Evolutionary conservation across 2,329 filamentous ascomycete species (phyloP).

Genomic region (Xylariaceae sp.): DNA sequence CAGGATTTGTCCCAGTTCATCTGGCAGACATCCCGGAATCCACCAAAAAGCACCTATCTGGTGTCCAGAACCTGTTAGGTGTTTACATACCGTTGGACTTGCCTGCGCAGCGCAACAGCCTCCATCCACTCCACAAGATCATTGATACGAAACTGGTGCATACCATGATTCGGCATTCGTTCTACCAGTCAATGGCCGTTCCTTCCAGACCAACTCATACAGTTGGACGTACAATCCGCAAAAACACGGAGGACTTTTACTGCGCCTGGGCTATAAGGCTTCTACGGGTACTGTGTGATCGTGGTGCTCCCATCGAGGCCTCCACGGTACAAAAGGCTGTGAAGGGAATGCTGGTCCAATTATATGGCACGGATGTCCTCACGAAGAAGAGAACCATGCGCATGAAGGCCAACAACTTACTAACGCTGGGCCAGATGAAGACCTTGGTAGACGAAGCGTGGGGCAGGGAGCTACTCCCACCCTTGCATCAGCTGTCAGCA

Average conservation of each 20-base stretch:
- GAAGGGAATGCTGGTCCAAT: conserved; percentile 25
- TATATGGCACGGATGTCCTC: conserved; percentile 27
- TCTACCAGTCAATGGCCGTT: conserved; percentile 31
- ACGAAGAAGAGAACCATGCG: conserved; percentile 14
- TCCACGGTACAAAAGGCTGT: conserved; percentile 22
- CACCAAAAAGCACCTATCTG: conserved; percentile 27
- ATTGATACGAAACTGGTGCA: conserved; percentile 38
- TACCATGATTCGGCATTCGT: conserved; percentile 41
- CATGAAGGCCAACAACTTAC: conserved; percentile 19
- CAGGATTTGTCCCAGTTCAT: conserved; percentile 39
- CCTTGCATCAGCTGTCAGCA: conserved; percentile 20
- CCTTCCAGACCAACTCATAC: too few relatives aligned
- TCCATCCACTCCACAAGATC: conserved; percentile 44
- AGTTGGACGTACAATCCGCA: neutral
- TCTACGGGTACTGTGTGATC: conserved; percentile 28
- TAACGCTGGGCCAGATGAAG: conserved; percentile 31
- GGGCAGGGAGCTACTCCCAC: conserved; percentile 29
- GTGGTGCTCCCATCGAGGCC: conserved; percentile 24
- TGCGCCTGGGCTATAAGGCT: conserved; percentile 29
- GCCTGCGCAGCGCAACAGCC: conserved; percentile 29
- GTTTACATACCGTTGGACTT: conserved; percentile 40
- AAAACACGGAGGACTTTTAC: conserved; percentile 19
- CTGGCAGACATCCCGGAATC: conserved; percentile 36
- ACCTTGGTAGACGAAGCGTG: conserved; percentile 33
- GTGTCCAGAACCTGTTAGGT: conserved; percentile 27